Evolutionary conservation across 805 yeast species (phyloP).

Genomic region (Barnettozyma salicaria): DNA sequence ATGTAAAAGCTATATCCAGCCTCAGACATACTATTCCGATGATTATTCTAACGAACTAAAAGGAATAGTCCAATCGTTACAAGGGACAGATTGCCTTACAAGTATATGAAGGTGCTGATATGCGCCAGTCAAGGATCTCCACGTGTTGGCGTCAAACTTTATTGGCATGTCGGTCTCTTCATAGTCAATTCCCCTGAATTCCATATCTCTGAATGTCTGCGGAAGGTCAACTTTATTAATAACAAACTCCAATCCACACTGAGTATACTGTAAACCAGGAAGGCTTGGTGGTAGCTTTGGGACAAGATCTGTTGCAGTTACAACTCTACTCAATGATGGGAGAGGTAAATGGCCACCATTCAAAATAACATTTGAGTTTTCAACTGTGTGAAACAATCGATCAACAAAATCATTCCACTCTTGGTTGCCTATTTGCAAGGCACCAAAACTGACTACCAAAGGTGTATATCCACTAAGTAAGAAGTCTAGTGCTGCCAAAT

Average conservation of each 20-base stretch:
- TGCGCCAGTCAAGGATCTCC: constrained; percentile 11
- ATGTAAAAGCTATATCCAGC: too few relatives aligned
- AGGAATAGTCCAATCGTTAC: constrained; percentile 13
- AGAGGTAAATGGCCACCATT: constrained; percentile 29
- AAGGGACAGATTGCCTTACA: constrained; percentile 22
- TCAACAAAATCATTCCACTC: constrained; percentile 50
- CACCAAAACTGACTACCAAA: constrained; percentile 51
- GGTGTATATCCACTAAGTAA: constrained; percentile 49
- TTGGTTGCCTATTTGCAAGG: constrained; percentile 61
- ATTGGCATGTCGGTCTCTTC: constrained; percentile 6
- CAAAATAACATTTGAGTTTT: constrained; percentile 25
- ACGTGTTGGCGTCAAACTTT: constrained; percentile 8
- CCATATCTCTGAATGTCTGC: constrained; percentile 23
- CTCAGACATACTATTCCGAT: too few relatives aligned
- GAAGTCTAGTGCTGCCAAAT: constrained; percentile 57
- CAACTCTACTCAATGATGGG: constrained; percentile 43
- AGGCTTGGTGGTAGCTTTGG: constrained; percentile 55
- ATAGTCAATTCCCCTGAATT: constrained; percentile 17
- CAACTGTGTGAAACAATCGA: constrained; percentile 35
- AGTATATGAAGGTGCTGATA: constrained; percentile 21
- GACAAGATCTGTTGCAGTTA: constrained; percentile 50
- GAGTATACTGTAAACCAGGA: constrained; percentile 23
- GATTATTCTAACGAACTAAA: too few relatives aligned
- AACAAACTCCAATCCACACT: constrained; percentile 30
- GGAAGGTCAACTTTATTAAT: constrained; percentile 32